Percentiles rank a stretch among this genome's conserved stretches.
Evolutionary conservation across 2,329 filamentous ascomycete species (phyloP).

Genomic region (Talaromyces pinophilus): DNA sequence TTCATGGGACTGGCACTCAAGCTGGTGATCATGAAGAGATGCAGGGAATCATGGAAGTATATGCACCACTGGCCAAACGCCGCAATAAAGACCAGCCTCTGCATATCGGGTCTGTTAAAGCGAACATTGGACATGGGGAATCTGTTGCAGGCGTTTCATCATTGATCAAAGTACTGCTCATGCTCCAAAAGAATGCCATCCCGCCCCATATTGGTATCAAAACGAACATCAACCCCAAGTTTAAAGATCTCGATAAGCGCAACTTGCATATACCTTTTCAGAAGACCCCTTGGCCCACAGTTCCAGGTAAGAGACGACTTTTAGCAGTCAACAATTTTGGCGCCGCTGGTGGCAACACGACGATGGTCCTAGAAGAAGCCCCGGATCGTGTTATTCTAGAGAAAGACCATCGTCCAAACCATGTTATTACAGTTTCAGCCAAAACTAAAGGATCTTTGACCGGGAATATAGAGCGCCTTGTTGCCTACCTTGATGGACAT

Average conservation of each 20-base stretch:
- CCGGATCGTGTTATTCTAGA: constrained; percentile 36
- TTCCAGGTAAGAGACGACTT: constrained; percentile 35
- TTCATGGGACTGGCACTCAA: constrained; percentile 87
- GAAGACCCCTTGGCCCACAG: constrained; percentile 40
- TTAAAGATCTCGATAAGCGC: constrained; percentile 45
- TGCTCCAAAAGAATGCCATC: constrained; percentile 34
- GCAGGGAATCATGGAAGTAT: constrained; percentile 69
- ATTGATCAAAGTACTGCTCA: constrained; percentile 17
- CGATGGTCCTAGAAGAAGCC: constrained; percentile 43
- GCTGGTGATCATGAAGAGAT: constrained; percentile 82
- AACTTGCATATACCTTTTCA: constrained; percentile 52
- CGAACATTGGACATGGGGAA: constrained; percentile 65
- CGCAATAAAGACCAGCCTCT: constrained; percentile 54
- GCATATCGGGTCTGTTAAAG: constrained; percentile 64
- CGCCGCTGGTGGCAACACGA: constrained; percentile 65
- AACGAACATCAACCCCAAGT: constrained; percentile 48
- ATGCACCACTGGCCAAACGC: constrained; percentile 56
- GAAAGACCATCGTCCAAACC: constrained; percentile 53
- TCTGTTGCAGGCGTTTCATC: constrained; percentile 45
- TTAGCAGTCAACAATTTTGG: constrained; percentile 67
- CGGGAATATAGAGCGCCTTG: constrained; percentile 48
- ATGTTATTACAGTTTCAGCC: constrained; percentile 59
- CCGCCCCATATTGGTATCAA: constrained; percentile 42
- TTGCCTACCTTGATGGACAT: constrained; percentile 25
- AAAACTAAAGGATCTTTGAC: constrained; percentile 50